A percentile compares a stretch with the other conserved stretches of the same genome.
Evolutionary conservation across 306 rosid genomes (phyloP).

Genomic region (Albizia julibrissin): DNA sequence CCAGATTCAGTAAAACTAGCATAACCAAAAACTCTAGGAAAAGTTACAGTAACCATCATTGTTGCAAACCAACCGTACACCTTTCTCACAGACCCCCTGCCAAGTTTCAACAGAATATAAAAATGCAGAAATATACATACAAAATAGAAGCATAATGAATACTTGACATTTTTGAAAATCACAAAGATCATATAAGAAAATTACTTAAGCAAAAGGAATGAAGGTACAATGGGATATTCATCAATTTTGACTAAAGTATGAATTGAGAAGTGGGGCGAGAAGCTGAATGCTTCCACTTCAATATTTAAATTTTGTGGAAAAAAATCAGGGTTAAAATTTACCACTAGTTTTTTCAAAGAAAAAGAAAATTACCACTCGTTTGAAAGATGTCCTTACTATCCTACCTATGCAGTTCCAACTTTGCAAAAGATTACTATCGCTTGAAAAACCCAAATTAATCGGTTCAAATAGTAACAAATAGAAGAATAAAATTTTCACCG

Average conservation of each 20-base stretch:
- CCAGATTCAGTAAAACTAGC: neutral
- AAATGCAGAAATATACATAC: constrained; percentile 4
- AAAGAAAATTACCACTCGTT: neutral
- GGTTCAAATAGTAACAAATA: constrained; percentile 6
- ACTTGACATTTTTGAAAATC: constrained; percentile 3
- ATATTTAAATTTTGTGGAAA: neutral
- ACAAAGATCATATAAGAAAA: constrained; percentile 8
- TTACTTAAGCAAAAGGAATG: neutral
- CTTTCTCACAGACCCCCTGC: constrained; percentile 50
- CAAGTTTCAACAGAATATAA: constrained; percentile 25
- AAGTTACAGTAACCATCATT: constrained; percentile 18
- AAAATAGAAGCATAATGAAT: no score
- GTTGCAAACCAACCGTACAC: neutral
- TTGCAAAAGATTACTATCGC: neutral
- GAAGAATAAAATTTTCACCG: neutral
- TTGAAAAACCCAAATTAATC: neutral
- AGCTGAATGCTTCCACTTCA: neutral
- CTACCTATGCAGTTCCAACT: neutral
- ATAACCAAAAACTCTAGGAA: neutral
- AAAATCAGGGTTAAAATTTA: no score
- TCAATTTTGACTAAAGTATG: neutral
- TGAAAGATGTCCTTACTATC: neutral
- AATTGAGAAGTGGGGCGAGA: neutral
- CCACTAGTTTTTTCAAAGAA: neutral
- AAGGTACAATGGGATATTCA: neutral